Evolutionary conservation across 164 flowering plant species (phyloP).

Genomic region (Sedum album): DNA sequence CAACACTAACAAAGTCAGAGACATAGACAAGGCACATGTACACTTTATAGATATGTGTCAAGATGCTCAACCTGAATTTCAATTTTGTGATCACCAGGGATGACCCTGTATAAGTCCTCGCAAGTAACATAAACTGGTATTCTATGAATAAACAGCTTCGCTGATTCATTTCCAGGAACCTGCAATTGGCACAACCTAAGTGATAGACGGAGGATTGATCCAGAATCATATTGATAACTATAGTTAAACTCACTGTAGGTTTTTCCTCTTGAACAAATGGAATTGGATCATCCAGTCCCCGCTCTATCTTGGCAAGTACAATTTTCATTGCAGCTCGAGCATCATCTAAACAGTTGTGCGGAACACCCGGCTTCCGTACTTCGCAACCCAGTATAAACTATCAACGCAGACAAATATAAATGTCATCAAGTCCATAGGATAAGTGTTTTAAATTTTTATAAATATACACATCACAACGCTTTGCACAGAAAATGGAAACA

Average conservation of each 20-base stretch:
- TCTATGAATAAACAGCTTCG: slow-evolving; percentile 49
- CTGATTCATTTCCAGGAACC: slow-evolving; percentile 34
- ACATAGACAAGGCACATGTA: neutral
- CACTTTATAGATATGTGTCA: neutral
- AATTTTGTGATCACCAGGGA: slow-evolving; percentile 42
- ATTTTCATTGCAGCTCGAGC: slow-evolving; percentile 90
- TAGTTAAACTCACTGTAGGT: slow-evolving; percentile 20
- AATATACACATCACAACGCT: neutral
- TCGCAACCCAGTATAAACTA: slow-evolving; percentile 74
- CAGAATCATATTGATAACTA: neutral
- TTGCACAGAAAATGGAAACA: neutral
- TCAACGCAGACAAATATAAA: slow-evolving; percentile 7
- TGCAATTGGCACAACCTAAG: slow-evolving; percentile 13
- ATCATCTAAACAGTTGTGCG: slow-evolving; percentile 88
- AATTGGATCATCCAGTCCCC: slow-evolving; percentile 32
- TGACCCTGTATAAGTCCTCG: slow-evolving; percentile 31
- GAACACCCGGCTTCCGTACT: slow-evolving; percentile 50
- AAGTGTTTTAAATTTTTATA: neutral
- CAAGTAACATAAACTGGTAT: slow-evolving; percentile 35
- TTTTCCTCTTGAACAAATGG: slow-evolving; percentile 19
- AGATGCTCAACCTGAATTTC: slow-evolving; percentile 44
- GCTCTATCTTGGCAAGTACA: slow-evolving; percentile 59
- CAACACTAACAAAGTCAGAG: slow-evolving; percentile 10
- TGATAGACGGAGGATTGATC: neutral
- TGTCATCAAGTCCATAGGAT: no score